phyloP scores from a whole-genome alignment of 352 stramenopile species.

The Globisporangium yorkense region DNA sequence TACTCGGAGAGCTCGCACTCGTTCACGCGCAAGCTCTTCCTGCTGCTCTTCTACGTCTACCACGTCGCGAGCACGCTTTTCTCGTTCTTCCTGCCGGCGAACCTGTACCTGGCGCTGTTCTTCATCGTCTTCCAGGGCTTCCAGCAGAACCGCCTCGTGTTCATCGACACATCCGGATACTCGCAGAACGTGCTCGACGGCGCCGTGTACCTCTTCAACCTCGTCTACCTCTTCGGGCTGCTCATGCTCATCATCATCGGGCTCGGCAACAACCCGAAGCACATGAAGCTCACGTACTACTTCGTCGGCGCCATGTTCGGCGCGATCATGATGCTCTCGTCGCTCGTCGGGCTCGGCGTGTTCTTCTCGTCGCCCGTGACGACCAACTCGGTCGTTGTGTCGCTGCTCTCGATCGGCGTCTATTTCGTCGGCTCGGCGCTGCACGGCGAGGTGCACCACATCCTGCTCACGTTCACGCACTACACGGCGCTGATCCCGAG shows the following conservation, averaged over 20 bases:
- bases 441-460: constrained; percentile 77
- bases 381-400: constrained; percentile 46
- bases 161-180: constrained; percentile 75
- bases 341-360: constrained; percentile 59
- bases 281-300: constrained; percentile 86
- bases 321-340: constrained; percentile 78
- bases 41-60: constrained; percentile 78
- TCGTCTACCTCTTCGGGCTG: constrained; percentile 70
- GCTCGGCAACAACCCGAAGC: constrained; percentile 83
- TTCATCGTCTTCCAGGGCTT: constrained; percentile 89
- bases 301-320: constrained; percentile 67
- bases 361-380: constrained; percentile 67
- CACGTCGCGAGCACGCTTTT: constrained; percentile 69
- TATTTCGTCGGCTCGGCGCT: constrained; percentile 82
- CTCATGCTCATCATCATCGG: constrained; percentile 84
- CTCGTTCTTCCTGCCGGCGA: constrained; percentile 68
- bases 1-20: constrained; percentile 83
- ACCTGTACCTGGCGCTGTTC: constrained; percentile 79
- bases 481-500: constrained; percentile 84
- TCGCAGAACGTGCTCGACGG: constrained; percentile 47
- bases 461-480: constrained; percentile 83
- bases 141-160: constrained; percentile 75
- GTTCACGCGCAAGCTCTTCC: constrained; percentile 52
- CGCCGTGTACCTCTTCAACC: constrained; percentile 76
- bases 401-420: constrained; percentile 63